A percentile compares a stretch with the other conserved stretches of the same genome.
phyloP scores from a whole-genome alignment of 2,329 filamentous ascomycete genomes.

The Lasiodiplodia hormozganensis region DNA sequence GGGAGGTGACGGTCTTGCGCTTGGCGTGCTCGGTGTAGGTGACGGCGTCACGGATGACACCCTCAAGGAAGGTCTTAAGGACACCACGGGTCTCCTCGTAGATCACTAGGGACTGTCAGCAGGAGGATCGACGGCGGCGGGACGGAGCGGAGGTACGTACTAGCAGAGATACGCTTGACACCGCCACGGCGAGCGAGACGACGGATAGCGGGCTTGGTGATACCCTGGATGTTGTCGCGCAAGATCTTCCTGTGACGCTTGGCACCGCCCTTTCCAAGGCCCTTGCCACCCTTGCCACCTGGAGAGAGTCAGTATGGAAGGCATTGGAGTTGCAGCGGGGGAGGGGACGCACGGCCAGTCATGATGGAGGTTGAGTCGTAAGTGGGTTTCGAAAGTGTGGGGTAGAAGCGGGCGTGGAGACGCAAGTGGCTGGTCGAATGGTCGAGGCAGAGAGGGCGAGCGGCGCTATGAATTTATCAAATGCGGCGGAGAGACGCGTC shows the following conservation, averaged over 20 bases:
- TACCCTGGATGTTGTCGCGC: conserved; percentile 63
- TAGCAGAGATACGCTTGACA: conserved; percentile 61
- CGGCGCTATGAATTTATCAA: conserved; percentile 29
- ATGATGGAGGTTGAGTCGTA: conserved; percentile 36
- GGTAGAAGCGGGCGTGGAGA: conserved; percentile 13
- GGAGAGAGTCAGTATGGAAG: conserved; percentile 39
- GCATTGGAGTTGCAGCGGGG: conserved; percentile 16
- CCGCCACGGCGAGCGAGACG: conserved; percentile 62
- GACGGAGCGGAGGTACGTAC: conserved; percentile 41
- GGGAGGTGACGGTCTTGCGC: conserved; percentile 78
- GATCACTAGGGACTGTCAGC: conserved; percentile 63
- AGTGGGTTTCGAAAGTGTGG: conserved; percentile 20
- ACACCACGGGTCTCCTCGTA: conserved; percentile 81
- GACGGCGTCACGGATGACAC: conserved; percentile 77
- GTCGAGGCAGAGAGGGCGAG: neutral
- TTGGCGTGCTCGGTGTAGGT: conserved; percentile 83
- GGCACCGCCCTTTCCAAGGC: conserved; percentile 61
- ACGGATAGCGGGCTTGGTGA: conserved; percentile 62
- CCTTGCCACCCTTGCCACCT: conserved; percentile 63
- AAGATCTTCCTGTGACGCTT: conserved; percentile 64
- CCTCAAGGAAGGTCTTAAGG: conserved; percentile 79
- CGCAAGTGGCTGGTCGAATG: conserved; percentile 24
- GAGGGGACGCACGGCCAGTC: conserved; percentile 52
- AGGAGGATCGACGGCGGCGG: neutral
- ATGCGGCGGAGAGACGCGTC: conserved; percentile 21